Base-by-base conservation (phyloP, 1,284 basidiomycete genomes). In the Erythrobasidium hasegawianum region DNA sequence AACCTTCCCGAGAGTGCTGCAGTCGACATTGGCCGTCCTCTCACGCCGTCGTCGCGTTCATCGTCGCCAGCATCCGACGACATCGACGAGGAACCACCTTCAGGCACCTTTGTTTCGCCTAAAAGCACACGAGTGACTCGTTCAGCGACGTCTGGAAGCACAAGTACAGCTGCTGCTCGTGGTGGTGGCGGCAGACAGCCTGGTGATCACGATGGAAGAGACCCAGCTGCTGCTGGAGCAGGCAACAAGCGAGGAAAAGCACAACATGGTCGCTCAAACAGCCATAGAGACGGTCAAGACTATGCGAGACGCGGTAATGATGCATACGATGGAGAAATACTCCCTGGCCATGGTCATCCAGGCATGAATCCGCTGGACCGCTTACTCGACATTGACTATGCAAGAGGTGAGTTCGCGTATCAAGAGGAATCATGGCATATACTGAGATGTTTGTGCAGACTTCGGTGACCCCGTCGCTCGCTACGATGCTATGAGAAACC, bases 351-450 rank as follows among this genome's bases (percentile, higher is more conserved):
- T 1, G 45, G 22, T 41, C 62, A 58, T 22, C 27, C 20, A 1
- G 45, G 56, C 45, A 33, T 33, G 11, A 33, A 33, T 11, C 55
- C 62, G 38, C 57, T 39, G 18, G 62, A 65, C 29, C 41, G 45
- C 20, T 22, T 65, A 24, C 43, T 65, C 20, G 62, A 65, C 38
- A 20, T 58, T n/a, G 55, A 50, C 22, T 65, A 65, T 29, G 53
- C 62, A 49, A 33, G 62, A 65, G 62, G 62, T 65, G 39, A 27
- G 24, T 20, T 43, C n/a, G n/a, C n/a, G n/a, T n/a, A n/a, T n/a
- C n/a, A n/a, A n/a, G n/a, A n/a, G n/a, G n/a, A n/a, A n/a, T n/a
- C n/a, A n/a, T n/a, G n/a, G n/a, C n/a, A n/a, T n/a, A 13, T 33
- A n/a, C 54, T 56, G 54, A 38, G 9, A 8, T 56, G 26, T 38